Base-by-base conservation (phyloP, 2,329 filamentous ascomycete genomes). In the Penicillium sp. region DNA sequence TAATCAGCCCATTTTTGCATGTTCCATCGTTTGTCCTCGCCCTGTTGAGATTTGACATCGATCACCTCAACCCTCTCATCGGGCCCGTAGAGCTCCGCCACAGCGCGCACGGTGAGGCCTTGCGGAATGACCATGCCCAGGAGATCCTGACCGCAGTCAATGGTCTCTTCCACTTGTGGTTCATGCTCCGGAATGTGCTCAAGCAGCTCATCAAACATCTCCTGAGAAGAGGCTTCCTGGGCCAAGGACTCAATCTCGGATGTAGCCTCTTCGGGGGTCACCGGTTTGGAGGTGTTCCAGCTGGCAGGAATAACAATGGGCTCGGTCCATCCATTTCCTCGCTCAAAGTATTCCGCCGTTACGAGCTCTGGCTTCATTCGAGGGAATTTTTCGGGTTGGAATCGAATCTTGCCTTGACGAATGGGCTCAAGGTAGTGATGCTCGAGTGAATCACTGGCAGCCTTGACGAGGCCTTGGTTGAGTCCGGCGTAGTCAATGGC, bases 341-440 rank as follows among this genome's bases (percentile, higher is more conserved):
- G 81, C 68, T 88, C 83, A 47, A 88, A 82, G 61, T 83, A 85
- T 51, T 87, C 84, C 21, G 79, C 78, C 3, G 84, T 86, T 41
- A 88, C 77, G 42, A 87, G 67, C 61, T 88, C 84, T 2, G 86
- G 83, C 40, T 80, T 79, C 75, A 88, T 81, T 14, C 86, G 81
- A 31, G 84, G 82, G 57, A 88, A 88, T 9, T 73, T 81, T 56
- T 88, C 86, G 0, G 81, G 78, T 16, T 82, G 74, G 57, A 87
- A 86, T 39, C 76, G 77, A 54, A 87, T 82, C 41, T 80, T 83
- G 21, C 84, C 84, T 58, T 87, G 82, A 63, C 86, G 86, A 69
- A 88, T 85, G 6, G 82, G 81, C 58, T 85, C 79, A 51, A 88
- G 85, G 66, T 88, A 88, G 64, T 87, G 86, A 66, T 88, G 86